Evolutionary conservation across 768 basidiomycete species (phyloP).

Genomic region (Podaxis carcinomalis): DNA sequence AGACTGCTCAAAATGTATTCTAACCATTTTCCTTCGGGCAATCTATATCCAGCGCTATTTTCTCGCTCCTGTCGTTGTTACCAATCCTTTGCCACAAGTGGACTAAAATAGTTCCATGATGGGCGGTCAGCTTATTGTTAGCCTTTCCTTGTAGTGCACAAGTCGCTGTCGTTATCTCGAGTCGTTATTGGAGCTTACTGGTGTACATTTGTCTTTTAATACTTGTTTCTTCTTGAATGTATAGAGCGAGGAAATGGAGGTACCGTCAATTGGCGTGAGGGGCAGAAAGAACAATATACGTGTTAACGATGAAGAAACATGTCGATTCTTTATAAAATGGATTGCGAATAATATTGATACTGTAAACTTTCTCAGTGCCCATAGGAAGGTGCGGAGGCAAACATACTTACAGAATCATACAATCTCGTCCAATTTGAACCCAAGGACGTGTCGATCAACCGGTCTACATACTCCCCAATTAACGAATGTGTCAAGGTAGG

Average conservation of each 20-base stretch:
- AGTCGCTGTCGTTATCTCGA: neutral
- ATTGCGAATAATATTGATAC: conserved; percentile 95
- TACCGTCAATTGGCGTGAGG: neutral
- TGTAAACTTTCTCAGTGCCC: conserved; percentile 23
- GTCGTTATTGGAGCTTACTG: neutral
- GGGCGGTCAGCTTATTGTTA: neutral
- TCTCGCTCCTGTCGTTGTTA: neutral
- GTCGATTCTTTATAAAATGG: conserved; percentile 50
- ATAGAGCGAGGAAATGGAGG: neutral
- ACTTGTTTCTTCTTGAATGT: neutral
- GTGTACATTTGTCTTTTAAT: neutral
- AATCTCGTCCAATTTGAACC: conserved; percentile 93
- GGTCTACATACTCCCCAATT: conserved; percentile 86
- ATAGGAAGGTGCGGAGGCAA: neutral
- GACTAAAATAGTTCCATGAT: neutral
- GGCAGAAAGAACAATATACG: neutral
- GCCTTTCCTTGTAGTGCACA: neutral
- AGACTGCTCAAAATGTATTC: neutral
- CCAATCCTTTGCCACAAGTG: neutral
- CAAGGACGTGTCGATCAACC: conserved; percentile 83
- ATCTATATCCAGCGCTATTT: neutral
- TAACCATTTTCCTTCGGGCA: neutral
- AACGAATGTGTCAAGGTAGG: conserved; percentile 81
- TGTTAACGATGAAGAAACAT: neutral
- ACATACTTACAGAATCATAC: conserved; percentile 80